Conservation (phyloP, 495 filamentous ascomycete species). For the Niebla homalea region DNA sequence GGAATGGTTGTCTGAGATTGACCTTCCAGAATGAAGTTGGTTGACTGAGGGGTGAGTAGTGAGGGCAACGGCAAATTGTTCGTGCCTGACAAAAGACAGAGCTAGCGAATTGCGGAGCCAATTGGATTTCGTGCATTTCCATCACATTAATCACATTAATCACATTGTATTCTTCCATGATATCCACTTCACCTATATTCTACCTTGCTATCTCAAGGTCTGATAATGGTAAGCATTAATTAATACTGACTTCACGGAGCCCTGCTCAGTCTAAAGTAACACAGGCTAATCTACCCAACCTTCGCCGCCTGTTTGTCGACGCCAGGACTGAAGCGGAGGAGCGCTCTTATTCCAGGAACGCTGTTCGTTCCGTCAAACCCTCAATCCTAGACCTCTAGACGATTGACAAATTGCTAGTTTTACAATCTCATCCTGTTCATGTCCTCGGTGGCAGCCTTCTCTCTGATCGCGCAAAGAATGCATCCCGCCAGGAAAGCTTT, state of each 20-base stretch:
- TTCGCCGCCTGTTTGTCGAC: slow-evolving; percentile 92
- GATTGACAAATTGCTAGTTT: slow-evolving; percentile 45
- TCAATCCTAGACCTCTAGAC: not conserved
- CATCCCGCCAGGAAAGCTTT: slow-evolving; percentile 28
- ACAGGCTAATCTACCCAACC: slow-evolving; percentile 81
- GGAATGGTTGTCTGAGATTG: too few relatives aligned
- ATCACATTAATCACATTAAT: too few relatives aligned
- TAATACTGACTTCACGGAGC: not conserved
- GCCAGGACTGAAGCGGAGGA: slow-evolving; percentile 89
- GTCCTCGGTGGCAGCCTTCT: slow-evolving; percentile 86
- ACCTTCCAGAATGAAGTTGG: too few relatives aligned
- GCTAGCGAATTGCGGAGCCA: too few relatives aligned
- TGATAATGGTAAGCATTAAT: not conserved
- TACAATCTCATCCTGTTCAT: slow-evolving; percentile 96
- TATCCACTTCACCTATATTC: too few relatives aligned
- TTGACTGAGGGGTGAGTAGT: too few relatives aligned
- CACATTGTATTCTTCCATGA: too few relatives aligned
- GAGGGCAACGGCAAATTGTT: too few relatives aligned
- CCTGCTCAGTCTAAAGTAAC: not conserved
- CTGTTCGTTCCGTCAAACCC: slow-evolving; percentile 41
- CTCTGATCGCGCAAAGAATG: slow-evolving; percentile 72
- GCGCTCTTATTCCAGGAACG: slow-evolving; percentile 82
- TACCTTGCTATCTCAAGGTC: not conserved
- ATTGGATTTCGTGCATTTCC: too few relatives aligned
- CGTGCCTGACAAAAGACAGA: too few relatives aligned